Percentiles rank a stretch among this genome's conserved stretches.
Evolutionary conservation across 2,329 filamentous ascomycete species (phyloP).

Genomic region (Bertia moriformis): DNA sequence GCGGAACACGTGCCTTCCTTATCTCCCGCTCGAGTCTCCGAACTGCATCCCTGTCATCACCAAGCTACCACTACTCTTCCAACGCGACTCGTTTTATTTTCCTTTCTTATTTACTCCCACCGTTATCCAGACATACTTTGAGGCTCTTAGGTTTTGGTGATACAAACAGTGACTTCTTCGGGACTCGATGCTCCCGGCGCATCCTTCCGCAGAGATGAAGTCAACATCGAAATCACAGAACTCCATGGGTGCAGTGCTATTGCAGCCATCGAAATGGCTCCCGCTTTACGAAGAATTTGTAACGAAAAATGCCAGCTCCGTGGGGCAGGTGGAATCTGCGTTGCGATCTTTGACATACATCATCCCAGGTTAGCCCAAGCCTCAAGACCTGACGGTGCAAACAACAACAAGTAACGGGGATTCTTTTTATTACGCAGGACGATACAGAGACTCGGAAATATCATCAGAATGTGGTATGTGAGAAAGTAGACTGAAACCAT

Average conservation of each 20-base stretch:
- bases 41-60: no score
- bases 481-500: neutral
- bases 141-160: no score
- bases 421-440: neutral
- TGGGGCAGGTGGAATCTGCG: slow-evolving; percentile 88
- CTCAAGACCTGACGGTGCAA: neutral
- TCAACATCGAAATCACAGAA: neutral
- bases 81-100: no score
- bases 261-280: slow-evolving; percentile 51
- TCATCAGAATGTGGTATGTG: neutral
- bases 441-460: neutral
- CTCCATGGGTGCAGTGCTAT: slow-evolving; percentile 13
- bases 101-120: no score
- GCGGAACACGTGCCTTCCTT: no score
- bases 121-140: no score
- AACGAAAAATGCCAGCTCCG: slow-evolving; percentile 82
- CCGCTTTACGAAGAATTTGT: slow-evolving; percentile 77
- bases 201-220: neutral
- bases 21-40: no score
- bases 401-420: slow-evolving; percentile 3
- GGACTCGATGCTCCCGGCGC: neutral
- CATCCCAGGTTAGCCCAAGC: slow-evolving; percentile 52
- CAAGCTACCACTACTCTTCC: no score
- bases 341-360: slow-evolving; percentile 89
- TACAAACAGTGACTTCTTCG: no score